These are phyloP conservation scores for Pelargonium citronellum DNA, from an alignment of 441 rosid species.

Conservation along the genomic window DNA sequence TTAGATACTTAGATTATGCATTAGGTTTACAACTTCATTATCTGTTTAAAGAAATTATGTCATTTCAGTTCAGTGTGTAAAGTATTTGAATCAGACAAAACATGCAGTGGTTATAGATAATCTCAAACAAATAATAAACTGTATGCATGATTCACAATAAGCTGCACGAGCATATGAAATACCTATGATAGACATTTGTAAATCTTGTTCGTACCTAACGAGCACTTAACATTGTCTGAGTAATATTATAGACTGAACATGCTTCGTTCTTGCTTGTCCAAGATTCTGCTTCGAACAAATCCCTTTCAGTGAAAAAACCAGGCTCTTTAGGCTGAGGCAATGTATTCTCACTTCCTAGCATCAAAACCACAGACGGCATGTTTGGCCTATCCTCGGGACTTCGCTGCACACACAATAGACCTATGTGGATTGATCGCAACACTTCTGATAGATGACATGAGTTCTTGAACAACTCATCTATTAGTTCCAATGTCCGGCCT, in stretches of 20 bases:
- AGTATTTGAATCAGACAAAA: too few relatives aligned
- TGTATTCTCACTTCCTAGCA: not conserved
- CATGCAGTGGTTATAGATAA: too few relatives aligned
- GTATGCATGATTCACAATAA: too few relatives aligned
- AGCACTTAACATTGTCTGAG: not conserved
- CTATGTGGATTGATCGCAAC: slow-evolving; percentile 1
- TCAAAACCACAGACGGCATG: slow-evolving; percentile 7
- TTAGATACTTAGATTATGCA: too few relatives aligned
- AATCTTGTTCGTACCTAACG: not conserved
- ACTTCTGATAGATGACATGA: slow-evolving; percentile 3
- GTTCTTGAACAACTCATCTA: not conserved
- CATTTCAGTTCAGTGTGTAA: too few relatives aligned
- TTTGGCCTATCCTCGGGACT: slow-evolving; percentile 12
- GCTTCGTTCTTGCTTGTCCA: not conserved
- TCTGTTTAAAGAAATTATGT: too few relatives aligned
- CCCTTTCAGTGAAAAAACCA: not conserved
- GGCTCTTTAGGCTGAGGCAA: slow-evolving; percentile 3
- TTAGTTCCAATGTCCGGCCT: slow-evolving; percentile 10
- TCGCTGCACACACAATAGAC: not conserved
- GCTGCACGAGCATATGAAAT: too few relatives aligned
- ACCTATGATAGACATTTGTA: too few relatives aligned
- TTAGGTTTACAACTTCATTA: too few relatives aligned
- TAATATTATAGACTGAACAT: not conserved
- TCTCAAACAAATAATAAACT: too few relatives aligned
- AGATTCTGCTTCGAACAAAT: too few relatives aligned